Percentiles rank a stretch among this genome's conserved stretches.
Evolutionary conservation across 768 basidiomycete genomes (phyloP).

Genomic region (Pholiota molesta): DNA sequence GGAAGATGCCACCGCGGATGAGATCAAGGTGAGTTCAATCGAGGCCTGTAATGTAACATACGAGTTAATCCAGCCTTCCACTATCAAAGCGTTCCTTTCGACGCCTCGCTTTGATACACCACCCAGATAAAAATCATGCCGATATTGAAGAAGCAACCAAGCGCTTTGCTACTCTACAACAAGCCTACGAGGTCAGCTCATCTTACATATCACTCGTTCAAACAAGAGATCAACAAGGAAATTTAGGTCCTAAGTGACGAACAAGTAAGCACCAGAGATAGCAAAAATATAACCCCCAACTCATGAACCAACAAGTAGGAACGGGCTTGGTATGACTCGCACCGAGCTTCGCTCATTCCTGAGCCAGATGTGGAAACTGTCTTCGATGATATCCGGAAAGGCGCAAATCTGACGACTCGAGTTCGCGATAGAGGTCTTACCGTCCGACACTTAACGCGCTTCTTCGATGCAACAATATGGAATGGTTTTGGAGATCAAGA

Average conservation of each 20-base stretch:
- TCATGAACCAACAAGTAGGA: conserved; percentile 64
- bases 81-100: conserved; percentile 73
- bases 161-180: conserved; percentile 86
- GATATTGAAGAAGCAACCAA: conserved; percentile 86
- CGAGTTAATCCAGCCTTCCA: not conserved
- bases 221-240: conserved; percentile 10
- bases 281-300: conserved; percentile 1
- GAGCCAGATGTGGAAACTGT: conserved; percentile 85
- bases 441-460: conserved; percentile 77
- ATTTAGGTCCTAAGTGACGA: conserved; percentile 88
- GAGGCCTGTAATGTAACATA: not conserved
- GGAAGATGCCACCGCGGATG: conserved; percentile 82
- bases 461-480: conserved; percentile 79
- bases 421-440: conserved; percentile 76
- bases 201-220: not conserved
- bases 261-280: conserved; percentile 57
- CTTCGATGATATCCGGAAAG: conserved; percentile 83
- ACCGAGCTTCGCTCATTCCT: conserved; percentile 77
- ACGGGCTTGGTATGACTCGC: conserved; percentile 97
- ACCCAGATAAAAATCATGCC: conserved; percentile 86
- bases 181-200: conserved; percentile 85
- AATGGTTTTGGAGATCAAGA: conserved; percentile 62
- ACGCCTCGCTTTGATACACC: conserved; percentile 80
- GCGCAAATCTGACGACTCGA: conserved; percentile 52
- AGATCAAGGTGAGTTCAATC: conserved; percentile 70